Conservation (phyloP, 371 early-diverging fungal genomes). For the Dinochytrium kinnereticum region DNA sequence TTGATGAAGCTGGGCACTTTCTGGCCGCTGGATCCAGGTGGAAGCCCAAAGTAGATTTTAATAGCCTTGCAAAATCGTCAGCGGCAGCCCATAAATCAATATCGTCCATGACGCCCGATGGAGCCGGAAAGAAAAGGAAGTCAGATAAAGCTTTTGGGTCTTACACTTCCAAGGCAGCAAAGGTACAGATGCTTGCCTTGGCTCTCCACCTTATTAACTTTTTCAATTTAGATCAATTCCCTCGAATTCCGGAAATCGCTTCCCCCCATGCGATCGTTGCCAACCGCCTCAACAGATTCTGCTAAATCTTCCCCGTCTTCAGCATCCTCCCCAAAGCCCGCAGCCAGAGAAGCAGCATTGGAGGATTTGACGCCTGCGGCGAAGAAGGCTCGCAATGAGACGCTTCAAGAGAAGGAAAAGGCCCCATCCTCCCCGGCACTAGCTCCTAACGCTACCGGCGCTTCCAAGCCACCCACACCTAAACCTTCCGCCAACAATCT, state of each 20-base stretch:
- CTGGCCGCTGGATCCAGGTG: neutral
- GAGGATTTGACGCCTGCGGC: no score
- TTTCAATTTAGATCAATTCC: slow-evolving; percentile 6
- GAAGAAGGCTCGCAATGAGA: neutral
- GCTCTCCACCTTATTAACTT: neutral
- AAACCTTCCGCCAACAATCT: neutral
- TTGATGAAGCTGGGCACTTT: neutral
- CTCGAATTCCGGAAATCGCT: slow-evolving; percentile 6
- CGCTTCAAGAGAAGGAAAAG: neutral
- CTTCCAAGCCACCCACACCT: neutral
- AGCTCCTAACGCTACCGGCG: neutral
- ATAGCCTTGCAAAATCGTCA: neutral
- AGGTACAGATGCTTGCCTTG: neutral
- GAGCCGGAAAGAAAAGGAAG: neutral
- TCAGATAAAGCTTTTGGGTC: neutral
- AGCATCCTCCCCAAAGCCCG: neutral
- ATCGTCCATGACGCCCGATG: neutral
- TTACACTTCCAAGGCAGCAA: neutral
- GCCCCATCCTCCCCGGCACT: neutral
- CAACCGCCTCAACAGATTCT: no score
- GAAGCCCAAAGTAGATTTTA: neutral
- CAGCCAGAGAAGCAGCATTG: neutral
- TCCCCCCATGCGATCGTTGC: neutral
- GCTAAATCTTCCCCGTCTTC: no score
- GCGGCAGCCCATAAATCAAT: no score